phyloP scores from a whole-genome alignment of 805 yeast genomes.

The Ogataea corticis region DNA sequence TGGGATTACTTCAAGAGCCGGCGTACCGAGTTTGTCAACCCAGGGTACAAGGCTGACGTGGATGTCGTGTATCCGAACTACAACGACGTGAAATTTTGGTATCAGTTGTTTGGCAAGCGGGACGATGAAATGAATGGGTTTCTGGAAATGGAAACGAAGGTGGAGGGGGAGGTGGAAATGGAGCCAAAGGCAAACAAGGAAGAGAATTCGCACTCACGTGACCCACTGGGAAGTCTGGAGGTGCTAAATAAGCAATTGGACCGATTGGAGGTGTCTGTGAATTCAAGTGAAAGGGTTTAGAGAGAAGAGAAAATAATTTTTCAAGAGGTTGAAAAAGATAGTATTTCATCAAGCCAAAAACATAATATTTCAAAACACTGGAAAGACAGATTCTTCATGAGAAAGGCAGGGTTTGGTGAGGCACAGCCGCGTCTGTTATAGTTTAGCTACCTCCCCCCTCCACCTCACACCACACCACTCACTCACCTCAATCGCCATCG shows the following conservation, averaged over 20 bases:
- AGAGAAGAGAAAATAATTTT: no score
- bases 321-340: no score
- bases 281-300: no score
- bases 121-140: slow-evolving; percentile 62
- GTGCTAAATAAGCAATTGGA: slow-evolving; percentile 1
- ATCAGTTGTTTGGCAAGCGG: slow-evolving; percentile 74
- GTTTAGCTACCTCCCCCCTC: slow-evolving; percentile 54
- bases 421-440: no score
- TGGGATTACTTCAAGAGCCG: slow-evolving; percentile 94
- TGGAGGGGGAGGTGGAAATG: not conserved
- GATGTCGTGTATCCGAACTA: slow-evolving; percentile 60
- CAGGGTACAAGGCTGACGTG: slow-evolving; percentile 39
- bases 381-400: no score
- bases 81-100: slow-evolving; percentile 82
- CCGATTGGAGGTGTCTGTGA: not conserved
- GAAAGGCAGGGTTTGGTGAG: no score
- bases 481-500: slow-evolving; percentile 62
- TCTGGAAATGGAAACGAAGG: slow-evolving; percentile 8
- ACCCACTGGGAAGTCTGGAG: slow-evolving; percentile 5
- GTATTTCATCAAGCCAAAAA: no score
- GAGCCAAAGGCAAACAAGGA: not conserved
- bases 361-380: no score
- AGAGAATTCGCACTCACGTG: not conserved
- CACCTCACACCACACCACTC: slow-evolving; percentile 75
- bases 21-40: slow-evolving; percentile 64